A percentile compares a stretch with the other conserved stretches of the same genome.
These are phyloP conservation scores for Xylariaceae sp. DNA, from an alignment of 2,329 filamentous ascomycete species.

Conservation along the genomic window DNA sequence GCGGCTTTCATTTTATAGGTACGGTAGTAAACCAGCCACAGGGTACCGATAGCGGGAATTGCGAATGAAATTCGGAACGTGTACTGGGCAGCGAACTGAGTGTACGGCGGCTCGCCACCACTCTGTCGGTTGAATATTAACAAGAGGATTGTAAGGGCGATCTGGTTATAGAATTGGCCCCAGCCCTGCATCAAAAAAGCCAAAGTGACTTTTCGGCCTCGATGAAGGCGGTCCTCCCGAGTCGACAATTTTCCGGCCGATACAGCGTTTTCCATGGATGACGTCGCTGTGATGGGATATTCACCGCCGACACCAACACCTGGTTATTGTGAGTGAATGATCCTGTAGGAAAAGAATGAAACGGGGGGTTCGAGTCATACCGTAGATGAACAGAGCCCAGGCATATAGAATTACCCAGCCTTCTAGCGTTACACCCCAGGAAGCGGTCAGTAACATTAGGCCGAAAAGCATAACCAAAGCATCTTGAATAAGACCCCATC, in stretches of 20 bases:
- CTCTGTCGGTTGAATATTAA: constrained; percentile 80
- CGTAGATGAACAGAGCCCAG: constrained; percentile 91
- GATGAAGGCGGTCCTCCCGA: constrained; percentile 87
- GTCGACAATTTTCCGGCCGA: constrained; percentile 85
- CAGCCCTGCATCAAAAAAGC: constrained; percentile 98
- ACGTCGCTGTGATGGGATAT: constrained; percentile 95
- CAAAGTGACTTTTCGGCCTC: constrained; percentile 90
- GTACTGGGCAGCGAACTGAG: constrained; percentile 72
- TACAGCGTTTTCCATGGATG: constrained; percentile 87
- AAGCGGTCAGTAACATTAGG: constrained; percentile 83
- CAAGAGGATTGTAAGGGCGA: constrained; percentile 78
- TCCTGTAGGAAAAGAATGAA: constrained; percentile 23
- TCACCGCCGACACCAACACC: constrained; percentile 70
- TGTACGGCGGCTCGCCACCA: constrained; percentile 72
- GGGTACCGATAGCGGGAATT: constrained; percentile 81
- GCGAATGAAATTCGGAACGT: constrained; percentile 91
- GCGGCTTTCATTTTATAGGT: constrained; percentile 90
- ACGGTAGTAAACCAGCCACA: constrained; percentile 96
- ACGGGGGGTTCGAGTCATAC: constrained; percentile 42
- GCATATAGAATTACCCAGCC: constrained; percentile 98
- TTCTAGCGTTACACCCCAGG: constrained; percentile 81
- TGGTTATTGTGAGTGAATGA: constrained; percentile 17
- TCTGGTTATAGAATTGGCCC: constrained; percentile 95
- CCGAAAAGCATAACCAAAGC: constrained; percentile 91
- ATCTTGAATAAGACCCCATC: constrained; percentile 94